These are phyloP conservation scores for Retiboletus flavoniger DNA, from an alignment of 1,284 basidiomycete species.

Conservation along the genomic window DNA sequence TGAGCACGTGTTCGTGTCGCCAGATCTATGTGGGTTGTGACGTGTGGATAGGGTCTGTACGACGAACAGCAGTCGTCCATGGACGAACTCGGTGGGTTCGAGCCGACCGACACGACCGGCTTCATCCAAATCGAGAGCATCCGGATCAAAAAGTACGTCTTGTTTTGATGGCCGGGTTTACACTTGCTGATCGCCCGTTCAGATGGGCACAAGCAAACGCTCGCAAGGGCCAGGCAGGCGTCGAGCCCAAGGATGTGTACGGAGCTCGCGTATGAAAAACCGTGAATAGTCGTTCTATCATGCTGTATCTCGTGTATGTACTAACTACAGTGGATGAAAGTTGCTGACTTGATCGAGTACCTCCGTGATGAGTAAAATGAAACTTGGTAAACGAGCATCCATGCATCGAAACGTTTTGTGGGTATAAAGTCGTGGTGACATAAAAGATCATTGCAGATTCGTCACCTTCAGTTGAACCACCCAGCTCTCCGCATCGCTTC, in stretches of 20 bases:
- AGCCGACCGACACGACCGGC: conserved; percentile 87
- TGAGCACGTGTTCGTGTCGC: conserved; percentile 29
- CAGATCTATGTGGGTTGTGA: background rate
- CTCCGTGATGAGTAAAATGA: background rate
- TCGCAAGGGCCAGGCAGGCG: conserved; percentile 78
- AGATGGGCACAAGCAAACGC: conserved; percentile 86
- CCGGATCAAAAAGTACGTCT: conserved; percentile 87
- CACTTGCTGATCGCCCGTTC: conserved; percentile 4
- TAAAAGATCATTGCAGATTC: background rate
- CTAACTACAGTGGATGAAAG: background rate
- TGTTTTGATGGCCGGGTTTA: background rate
- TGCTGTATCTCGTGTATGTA: conserved; percentile 10
- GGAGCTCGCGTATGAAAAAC: conserved; percentile 23
- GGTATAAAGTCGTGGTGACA: conserved; percentile 1
- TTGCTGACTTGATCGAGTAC: background rate
- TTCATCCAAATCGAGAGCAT: conserved; percentile 97
- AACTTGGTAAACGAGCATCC: conserved; percentile 3
- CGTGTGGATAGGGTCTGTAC: conserved; percentile 71
- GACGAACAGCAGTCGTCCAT: conserved; percentile 98
- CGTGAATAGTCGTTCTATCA: background rate
- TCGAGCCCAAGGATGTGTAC: conserved; percentile 51
- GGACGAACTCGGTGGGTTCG: conserved; percentile 98
- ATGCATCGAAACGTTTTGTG: background rate
- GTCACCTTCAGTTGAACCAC: conserved; percentile 54
- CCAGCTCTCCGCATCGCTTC: conserved; percentile 70